Evolutionary conservation across 306 rosid species (phyloP).

Genomic region (Vicia faba): DNA sequence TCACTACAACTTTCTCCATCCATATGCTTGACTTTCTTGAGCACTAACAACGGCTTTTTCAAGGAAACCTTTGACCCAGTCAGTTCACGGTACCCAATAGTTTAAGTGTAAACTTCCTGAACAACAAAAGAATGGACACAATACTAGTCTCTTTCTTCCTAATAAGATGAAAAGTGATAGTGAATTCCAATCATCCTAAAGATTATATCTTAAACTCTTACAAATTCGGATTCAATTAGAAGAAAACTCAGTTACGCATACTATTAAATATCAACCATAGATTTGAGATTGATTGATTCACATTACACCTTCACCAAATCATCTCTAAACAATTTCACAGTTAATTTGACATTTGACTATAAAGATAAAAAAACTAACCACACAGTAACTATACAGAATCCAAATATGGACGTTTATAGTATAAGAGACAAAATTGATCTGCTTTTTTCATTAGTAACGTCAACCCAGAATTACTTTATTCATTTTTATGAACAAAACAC

Average conservation of each 20-base stretch:
- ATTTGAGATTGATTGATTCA: not conserved
- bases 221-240: too few species aligned
- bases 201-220: too few species aligned
- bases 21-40: too few species aligned
- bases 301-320: not conserved
- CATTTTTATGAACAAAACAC: not conserved
- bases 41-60: too few species aligned
- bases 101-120: too few species aligned
- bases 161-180: too few species aligned
- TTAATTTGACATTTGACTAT: not conserved
- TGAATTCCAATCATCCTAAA: too few species aligned
- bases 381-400: not conserved
- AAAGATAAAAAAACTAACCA: not conserved
- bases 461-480: not conserved
- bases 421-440: not conserved
- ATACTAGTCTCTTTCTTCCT: too few species aligned
- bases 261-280: not conserved
- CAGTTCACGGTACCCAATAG: too few species aligned
- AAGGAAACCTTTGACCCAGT: too few species aligned
- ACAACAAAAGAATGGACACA: too few species aligned
- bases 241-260: not conserved
- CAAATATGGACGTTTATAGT: not conserved
- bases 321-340: not conserved
- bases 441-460: not conserved
- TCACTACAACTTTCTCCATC: too few species aligned